Base-by-base conservation (phyloP, 208 protist species). In the Leishmania turanica region DNA sequence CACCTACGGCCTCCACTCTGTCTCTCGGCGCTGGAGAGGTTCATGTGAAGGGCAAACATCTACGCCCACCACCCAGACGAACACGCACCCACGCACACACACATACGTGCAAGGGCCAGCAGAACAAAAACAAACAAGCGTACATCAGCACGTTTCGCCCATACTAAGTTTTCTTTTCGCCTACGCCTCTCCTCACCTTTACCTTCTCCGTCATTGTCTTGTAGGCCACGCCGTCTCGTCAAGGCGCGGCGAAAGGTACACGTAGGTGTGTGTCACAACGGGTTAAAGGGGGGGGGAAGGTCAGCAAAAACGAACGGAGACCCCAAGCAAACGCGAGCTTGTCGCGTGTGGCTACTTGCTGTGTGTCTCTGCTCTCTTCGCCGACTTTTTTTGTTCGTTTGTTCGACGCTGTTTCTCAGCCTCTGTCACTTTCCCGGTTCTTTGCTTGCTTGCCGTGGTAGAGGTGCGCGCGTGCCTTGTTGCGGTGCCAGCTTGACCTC, bases 371-470 rank as follows among this genome's bases (percentile, higher is more conserved):
- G 2, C 9, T 7, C 15, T 19, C 60, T 66, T 11, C n/a, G 0
- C 60, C 60, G 27, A 45, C 45, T 69, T 69, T 11, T 69, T 69
- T 69, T n/a, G n/a, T n/a, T n/a, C n/a, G n/a, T 5, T 69, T 69
- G 34, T 69, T 45, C 15, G 11, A 27, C 24, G 31, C 64, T 6
- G 0, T 69, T 17, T 42, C 64, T 19, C 34, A 5, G n/a, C 40
- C 68, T 70, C 34, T 70, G 17, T 49, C 40, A 31, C 27, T 72
- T 24, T 15, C 2, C 21, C 19, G 34, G 11, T 49, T 42, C 40
- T 11, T 49, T 45, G 68, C 11, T 19, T 66, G n/a, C 13, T 19
- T 21, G 21, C 56, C 56, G 56, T 2, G 56, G 5, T 7, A 9
- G 21, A 60, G 56, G 56, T 60, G 15, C 3, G 21, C 7, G 21